Evolutionary conservation across 108 stramenopile genomes (phyloP).

Genomic region (Conticribra guillardii): DNA sequence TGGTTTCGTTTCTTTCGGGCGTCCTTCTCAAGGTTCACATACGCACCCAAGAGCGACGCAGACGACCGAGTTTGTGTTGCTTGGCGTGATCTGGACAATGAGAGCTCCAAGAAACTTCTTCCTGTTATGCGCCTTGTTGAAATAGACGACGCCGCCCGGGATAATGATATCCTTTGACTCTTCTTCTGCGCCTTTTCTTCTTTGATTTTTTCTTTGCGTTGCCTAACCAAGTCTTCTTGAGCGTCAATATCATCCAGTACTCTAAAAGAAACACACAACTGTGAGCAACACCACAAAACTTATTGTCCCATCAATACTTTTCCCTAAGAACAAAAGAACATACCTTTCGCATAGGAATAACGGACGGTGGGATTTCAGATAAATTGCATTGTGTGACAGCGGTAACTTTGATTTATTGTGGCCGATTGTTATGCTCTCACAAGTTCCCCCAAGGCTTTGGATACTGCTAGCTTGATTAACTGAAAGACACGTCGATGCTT

Average conservation of each 20-base stretch:
- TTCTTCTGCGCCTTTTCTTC: constrained; percentile 3
- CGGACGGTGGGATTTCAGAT: constrained; percentile 43
- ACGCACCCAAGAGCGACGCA: constrained; percentile 62
- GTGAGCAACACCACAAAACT: too few species aligned
- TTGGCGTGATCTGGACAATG: constrained; percentile 46
- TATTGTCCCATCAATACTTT: too few species aligned
- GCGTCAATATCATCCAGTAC: constrained; percentile 48
- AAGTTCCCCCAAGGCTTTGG: constrained; percentile 66
- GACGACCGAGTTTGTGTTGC: constrained; percentile 39
- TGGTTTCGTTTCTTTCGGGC: constrained; percentile 34
- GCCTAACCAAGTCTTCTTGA: constrained; percentile 40
- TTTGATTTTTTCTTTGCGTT: constrained; percentile 25
- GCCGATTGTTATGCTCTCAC: constrained; percentile 83
- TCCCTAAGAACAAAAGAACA: too few species aligned
- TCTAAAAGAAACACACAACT: too few species aligned
- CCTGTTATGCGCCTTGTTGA: constrained; percentile 19
- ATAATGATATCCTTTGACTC: constrained; percentile 13
- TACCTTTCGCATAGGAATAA: constrained; percentile 51
- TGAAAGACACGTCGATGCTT: constrained; percentile 68
- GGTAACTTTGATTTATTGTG: constrained; percentile 64
- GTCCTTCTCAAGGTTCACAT: constrained; percentile 64
- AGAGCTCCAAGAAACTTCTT: constrained; percentile 44
- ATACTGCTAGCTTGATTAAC: constrained; percentile 81
- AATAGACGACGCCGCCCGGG: constrained; percentile 28
- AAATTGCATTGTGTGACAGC: constrained; percentile 38